Percentiles rank a stretch among this genome's conserved stretches.
phyloP scores from a whole-genome alignment of 768 basidiomycete genomes.

The Auriscalpium microsporum region DNA sequence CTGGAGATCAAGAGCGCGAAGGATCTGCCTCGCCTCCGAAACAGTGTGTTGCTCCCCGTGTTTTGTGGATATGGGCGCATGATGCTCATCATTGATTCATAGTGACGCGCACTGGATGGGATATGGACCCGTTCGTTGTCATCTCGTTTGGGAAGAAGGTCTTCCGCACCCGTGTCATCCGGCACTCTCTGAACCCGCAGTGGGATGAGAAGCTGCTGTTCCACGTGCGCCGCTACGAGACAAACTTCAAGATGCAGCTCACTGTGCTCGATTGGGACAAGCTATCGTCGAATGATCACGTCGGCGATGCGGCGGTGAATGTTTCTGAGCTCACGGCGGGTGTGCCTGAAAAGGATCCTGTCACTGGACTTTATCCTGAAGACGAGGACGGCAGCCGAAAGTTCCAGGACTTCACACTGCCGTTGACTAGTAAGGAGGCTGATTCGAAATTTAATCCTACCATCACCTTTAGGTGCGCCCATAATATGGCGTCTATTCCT shows the following conservation, averaged over 20 bases:
- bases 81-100: not conserved
- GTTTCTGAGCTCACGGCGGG: constrained; percentile 52
- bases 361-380: constrained; percentile 46
- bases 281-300: constrained; percentile 76
- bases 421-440: constrained; percentile 54
- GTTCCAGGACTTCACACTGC: constrained; percentile 69
- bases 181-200: constrained; percentile 75
- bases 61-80: not conserved
- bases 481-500: not conserved
- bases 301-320: constrained; percentile 71
- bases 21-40: constrained; percentile 79
- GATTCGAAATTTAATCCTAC: constrained; percentile 57
- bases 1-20: constrained; percentile 79
- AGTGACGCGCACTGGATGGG: constrained; percentile 86
- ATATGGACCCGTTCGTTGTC: constrained; percentile 97
- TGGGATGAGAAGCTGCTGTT: constrained; percentile 97
- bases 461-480: constrained; percentile 51
- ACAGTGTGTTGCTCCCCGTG: constrained; percentile 48
- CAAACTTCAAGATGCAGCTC: constrained; percentile 67
- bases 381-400: constrained; percentile 44
- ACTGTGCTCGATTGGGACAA: constrained; percentile 97
- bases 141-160: constrained; percentile 96
- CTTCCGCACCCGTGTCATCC: constrained; percentile 83
- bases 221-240: constrained; percentile 87
- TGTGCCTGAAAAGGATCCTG: constrained; percentile 41